Conservation (phyloP, 2,329 filamentous ascomycete genomes). For the Epichloe baconii region DNA sequence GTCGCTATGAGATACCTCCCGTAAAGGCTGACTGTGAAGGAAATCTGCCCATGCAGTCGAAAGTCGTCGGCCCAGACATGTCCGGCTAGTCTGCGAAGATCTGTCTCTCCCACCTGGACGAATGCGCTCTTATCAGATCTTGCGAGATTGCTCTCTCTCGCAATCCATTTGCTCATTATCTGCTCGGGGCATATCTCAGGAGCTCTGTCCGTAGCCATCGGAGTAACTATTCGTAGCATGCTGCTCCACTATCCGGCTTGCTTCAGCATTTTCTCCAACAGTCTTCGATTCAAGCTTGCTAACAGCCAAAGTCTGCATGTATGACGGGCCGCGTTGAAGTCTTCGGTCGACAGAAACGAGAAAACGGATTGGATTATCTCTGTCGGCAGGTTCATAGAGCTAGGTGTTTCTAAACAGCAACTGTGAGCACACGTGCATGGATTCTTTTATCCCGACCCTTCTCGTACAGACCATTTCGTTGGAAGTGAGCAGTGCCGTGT, state of each 20-base stretch:
- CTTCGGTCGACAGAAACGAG: slow-evolving; percentile 17
- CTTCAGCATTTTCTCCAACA: slow-evolving; percentile 40
- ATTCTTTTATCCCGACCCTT: neutral
- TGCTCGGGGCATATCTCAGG: slow-evolving; percentile 15
- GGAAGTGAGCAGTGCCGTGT: neutral
- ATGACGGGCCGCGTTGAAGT: slow-evolving; percentile 48
- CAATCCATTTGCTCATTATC: slow-evolving; percentile 28
- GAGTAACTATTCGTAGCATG: slow-evolving; percentile 14
- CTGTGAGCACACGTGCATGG: neutral
- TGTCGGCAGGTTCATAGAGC: slow-evolving; percentile 17
- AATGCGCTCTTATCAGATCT: slow-evolving; percentile 15
- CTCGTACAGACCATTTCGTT: neutral
- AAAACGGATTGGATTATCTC: slow-evolving; percentile 27
- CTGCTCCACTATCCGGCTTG: slow-evolving; percentile 40
- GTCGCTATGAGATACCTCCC: slow-evolving; percentile 44
- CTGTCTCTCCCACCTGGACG: slow-evolving; percentile 18
- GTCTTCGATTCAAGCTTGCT: slow-evolving; percentile 35
- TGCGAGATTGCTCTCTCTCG: slow-evolving; percentile 24
- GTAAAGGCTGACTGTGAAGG: slow-evolving; percentile 43
- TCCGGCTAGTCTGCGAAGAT: slow-evolving; percentile 22
- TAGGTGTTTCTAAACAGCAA: slow-evolving; percentile 6
- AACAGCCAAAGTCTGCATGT: slow-evolving; percentile 48
- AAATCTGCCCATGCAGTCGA: slow-evolving; percentile 15
- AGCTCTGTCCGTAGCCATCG: slow-evolving; percentile 8
- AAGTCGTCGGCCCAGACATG: slow-evolving; percentile 8